Evolutionary conservation across 768 basidiomycete genomes (phyloP).

Genomic region (Boletus sensibilis): DNA sequence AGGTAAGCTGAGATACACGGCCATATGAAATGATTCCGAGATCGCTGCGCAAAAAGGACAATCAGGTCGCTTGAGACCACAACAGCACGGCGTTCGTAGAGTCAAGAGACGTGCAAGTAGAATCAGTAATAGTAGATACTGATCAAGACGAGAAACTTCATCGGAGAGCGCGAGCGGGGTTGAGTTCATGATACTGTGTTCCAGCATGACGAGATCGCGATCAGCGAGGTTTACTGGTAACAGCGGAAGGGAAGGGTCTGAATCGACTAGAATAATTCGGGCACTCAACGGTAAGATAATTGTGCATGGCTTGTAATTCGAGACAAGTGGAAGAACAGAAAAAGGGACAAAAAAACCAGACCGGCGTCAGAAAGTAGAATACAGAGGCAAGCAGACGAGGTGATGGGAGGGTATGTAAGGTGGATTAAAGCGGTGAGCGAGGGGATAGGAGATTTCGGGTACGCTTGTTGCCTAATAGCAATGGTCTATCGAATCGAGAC

Average conservation of each 20-base stretch:
- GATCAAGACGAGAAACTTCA: not conserved
- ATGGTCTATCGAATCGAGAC: constrained; percentile 27
- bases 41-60: not conserved
- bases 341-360: constrained; percentile 2
- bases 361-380: constrained; percentile 24
- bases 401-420: constrained; percentile 27
- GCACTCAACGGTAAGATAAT: not conserved
- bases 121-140: not conserved
- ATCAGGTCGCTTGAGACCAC: not conserved
- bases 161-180: too few species aligned
- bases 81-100: not conserved
- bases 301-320: constrained; percentile 19
- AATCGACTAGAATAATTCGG: not conserved
- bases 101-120: not conserved
- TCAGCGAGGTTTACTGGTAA: not conserved
- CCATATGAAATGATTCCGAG: not conserved
- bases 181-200: not conserved
- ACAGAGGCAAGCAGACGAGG: constrained; percentile 28
- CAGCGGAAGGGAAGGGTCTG: not conserved
- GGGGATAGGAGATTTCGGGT: constrained; percentile 13
- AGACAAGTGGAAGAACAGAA: constrained; percentile 8
- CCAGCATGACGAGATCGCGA: not conserved
- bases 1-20: not conserved
- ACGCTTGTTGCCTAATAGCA: constrained; percentile 28
- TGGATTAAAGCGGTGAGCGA: constrained; percentile 17